Percentiles rank a stretch among this genome's conserved stretches.
Conservation (phyloP, 306 rosid species). For the Astragalus glycyphyllos region DNA sequence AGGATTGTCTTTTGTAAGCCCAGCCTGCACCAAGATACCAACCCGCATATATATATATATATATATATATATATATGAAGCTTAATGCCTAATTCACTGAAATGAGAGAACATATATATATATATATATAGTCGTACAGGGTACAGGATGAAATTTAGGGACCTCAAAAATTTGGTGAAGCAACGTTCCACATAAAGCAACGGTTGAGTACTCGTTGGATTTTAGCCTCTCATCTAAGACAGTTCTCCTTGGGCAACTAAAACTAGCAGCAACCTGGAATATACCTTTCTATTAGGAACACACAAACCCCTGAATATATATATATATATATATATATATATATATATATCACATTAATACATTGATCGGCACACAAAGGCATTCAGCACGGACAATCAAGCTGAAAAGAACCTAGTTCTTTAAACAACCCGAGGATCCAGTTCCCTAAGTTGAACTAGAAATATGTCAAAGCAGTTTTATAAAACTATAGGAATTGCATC, state of each 20-base stretch:
- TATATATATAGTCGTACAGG: constrained; percentile 11
- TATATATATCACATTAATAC: constrained; percentile 11
- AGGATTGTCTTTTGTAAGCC: constrained; percentile 67
- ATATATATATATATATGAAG: constrained; percentile 15
- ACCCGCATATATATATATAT: constrained; percentile 22
- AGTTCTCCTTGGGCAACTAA: constrained; percentile 82
- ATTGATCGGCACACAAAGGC: constrained; percentile 10
- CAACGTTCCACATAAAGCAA: constrained; percentile 85
- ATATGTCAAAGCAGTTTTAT: constrained; percentile 21
- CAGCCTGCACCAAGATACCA: constrained; percentile 62
- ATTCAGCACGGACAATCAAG: constrained; percentile 23
- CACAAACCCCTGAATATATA: not conserved
- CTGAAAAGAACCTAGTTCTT: constrained; percentile 16
- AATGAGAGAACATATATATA: constrained; percentile 14
- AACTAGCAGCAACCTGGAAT: constrained; percentile 82
- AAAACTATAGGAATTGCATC: constrained; percentile 15
- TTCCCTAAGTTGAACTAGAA: constrained; percentile 23
- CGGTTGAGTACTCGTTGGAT: constrained; percentile 69
- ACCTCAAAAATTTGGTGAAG: constrained; percentile 96
- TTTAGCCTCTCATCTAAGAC: constrained; percentile 91
- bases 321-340: not conserved
- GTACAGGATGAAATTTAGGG: constrained; percentile 36
- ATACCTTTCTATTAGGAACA: constrained; percentile 40
- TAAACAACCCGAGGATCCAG: constrained; percentile 7
- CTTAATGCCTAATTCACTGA: constrained; percentile 24